Conservation (phyloP, 208 protist genomes). For the Crithidia thermophila region DNA sequence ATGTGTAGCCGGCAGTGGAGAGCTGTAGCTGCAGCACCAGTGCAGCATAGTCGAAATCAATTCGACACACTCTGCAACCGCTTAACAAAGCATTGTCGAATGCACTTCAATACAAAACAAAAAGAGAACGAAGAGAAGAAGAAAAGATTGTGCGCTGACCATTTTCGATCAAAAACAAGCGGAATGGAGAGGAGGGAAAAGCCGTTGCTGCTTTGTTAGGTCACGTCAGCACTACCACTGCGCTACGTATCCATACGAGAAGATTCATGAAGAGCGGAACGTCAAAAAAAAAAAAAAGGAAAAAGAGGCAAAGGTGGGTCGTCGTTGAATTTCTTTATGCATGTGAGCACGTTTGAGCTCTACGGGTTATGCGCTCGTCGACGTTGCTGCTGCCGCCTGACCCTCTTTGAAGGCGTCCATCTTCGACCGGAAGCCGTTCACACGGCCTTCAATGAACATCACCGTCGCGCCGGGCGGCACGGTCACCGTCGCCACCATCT, state of each 20-base stretch:
- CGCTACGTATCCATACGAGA: too few relatives aligned
- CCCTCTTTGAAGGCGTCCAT: slow-evolving; percentile 51
- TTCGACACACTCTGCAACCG: too few relatives aligned
- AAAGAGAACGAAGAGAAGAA: neutral
- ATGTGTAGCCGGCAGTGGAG: too few relatives aligned
- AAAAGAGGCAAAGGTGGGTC: too few relatives aligned
- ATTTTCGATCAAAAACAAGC: too few relatives aligned
- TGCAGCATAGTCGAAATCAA: too few relatives aligned
- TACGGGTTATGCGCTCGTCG: neutral
- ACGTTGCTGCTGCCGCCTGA: slow-evolving; percentile 12
- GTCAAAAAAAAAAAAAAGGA: neutral
- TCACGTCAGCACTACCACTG: too few relatives aligned
- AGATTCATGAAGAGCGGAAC: too few relatives aligned
- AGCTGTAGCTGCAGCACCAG: too few relatives aligned
- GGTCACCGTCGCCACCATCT: slow-evolving; percentile 47
- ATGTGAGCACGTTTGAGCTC: neutral
- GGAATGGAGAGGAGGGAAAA: too few relatives aligned
- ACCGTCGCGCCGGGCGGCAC: slow-evolving; percentile 66
- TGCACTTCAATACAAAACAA: neutral
- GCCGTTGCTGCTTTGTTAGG: too few relatives aligned
- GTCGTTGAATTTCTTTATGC: neutral
- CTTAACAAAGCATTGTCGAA: neutral
- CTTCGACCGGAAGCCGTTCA: slow-evolving; percentile 68
- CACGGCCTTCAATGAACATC: slow-evolving; percentile 69
- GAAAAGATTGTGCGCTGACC: neutral